These are phyloP conservation scores for Mycosphaerelloides madeirae DNA, from an alignment of 2,329 filamentous ascomycete species.

Conservation along the genomic window DNA sequence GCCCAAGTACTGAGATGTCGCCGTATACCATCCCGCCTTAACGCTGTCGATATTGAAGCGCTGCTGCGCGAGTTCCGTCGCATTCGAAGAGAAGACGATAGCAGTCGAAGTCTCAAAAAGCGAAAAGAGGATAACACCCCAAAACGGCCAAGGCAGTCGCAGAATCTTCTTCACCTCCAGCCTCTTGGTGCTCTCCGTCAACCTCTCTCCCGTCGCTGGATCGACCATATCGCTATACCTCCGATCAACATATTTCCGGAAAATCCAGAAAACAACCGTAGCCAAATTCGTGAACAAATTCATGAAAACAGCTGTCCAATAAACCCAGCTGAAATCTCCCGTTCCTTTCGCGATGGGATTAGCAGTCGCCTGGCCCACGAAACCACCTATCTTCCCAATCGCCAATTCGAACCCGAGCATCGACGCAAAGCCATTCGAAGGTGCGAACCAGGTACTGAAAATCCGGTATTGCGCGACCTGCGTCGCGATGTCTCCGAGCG, in stretches of 20 bases:
- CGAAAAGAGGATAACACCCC: conserved; percentile 52
- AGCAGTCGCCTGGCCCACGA: conserved; percentile 57
- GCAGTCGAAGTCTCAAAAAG: conserved; percentile 57
- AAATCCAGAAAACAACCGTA: conserved; percentile 52
- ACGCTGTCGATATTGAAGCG: conserved; percentile 53
- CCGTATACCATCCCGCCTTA: conserved; percentile 57
- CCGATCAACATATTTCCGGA: conserved; percentile 49
- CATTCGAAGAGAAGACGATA: conserved; percentile 52
- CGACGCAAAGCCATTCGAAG: conserved; percentile 57
- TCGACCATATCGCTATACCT: conserved; percentile 46
- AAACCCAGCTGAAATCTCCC: conserved; percentile 59
- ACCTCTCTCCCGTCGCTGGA: conserved; percentile 53
- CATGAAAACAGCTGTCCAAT: conserved; percentile 60
- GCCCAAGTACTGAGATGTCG: conserved; percentile 52
- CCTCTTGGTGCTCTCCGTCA: conserved; percentile 57
- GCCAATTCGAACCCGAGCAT: conserved; percentile 58
- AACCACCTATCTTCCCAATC: conserved; percentile 57
- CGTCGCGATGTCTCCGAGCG: conserved; percentile 59
- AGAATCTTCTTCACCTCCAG: conserved; percentile 55
- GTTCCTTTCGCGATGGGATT: conserved; percentile 56
- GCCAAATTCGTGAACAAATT: conserved; percentile 58
- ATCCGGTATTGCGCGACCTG: conserved; percentile 62
- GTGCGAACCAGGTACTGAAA: conserved; percentile 61
- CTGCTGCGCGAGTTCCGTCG: conserved; percentile 58
- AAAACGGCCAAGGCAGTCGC: conserved; percentile 57